Evolutionary conservation across 768 basidiomycete genomes (phyloP), one percentile per base, ranked within the genome.

Genomic region (Leccinum longicurvipes): DNA sequence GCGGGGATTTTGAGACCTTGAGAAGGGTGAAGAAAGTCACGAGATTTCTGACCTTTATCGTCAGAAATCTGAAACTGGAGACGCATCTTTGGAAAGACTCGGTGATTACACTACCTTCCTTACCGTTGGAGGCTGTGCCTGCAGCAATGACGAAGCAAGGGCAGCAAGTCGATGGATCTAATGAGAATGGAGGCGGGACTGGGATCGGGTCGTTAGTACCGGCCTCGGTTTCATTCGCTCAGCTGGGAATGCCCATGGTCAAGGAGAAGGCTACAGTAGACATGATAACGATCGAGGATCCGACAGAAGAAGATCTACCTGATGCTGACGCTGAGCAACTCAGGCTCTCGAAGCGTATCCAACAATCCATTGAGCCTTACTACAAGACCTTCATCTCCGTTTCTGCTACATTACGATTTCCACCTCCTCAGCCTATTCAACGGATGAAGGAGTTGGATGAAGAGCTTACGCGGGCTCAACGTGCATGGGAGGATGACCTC

Each of bases 21-120:
- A 80, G 82, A 50, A 86, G 87, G 52, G 81, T 98, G 68, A 99
- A 99, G 78, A 88, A 89, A 66, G 89, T 98, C 51, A 91, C 93
- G 14, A 80, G 92, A 27, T 96, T 98, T 74, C 80, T 98, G 69
- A 86, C 87, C 2, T 90, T 97, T 72, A 89, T 94, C 55, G 94
- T 93, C 24, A 87, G 94, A 60, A 96, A 95, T 67, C 74, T 97
- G 67, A 94, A 95, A 66, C 79, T 97, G 67, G 96, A 99, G 75
- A 92, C 90, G 0, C 89, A 91, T 65, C 77, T 93, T n/a, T 93
- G 91, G 92, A 92, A 89, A 70, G 90, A 93, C 66, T 89, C 86
- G 19, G 83, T 92, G 54, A 87, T 92, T 56, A 85, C 86, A 0
- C 68, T 91, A 24, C 88, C 89, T 12, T 76, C 80, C 8, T 79